Evolutionary conservation across 106 monocot species (phyloP).

Genomic region (Dioscorea alata): DNA sequence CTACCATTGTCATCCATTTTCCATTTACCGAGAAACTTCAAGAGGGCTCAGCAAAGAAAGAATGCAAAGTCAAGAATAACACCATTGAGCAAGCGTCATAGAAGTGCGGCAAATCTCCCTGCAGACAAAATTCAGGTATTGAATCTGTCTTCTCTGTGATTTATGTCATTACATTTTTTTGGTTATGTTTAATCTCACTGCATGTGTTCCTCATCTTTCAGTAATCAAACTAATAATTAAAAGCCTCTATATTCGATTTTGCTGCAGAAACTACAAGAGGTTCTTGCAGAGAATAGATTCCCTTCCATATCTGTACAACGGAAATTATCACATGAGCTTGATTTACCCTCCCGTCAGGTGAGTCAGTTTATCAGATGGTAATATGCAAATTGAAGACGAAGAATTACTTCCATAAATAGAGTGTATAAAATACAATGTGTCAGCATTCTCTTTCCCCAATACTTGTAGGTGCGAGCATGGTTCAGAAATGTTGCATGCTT

Average conservation of each 20-base stretch:
- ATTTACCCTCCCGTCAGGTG: conserved; percentile 7
- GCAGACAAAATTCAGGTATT: conserved; percentile 23
- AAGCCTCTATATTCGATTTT: not conserved
- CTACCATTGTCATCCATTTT: conserved; percentile 35
- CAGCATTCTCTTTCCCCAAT: too few species aligned
- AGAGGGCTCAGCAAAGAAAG: conserved; percentile 10
- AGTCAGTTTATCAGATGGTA: too few species aligned
- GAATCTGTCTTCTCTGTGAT: not conserved
- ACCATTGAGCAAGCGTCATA: conserved; percentile 2
- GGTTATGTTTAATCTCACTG: not conserved
- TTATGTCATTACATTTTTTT: too few species aligned
- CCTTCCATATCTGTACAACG: conserved; percentile 5
- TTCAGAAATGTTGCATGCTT: not conserved
- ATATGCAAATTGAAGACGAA: too few species aligned
- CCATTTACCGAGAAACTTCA: conserved; percentile 19
- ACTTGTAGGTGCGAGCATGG: conserved; percentile 7
- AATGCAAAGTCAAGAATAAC: conserved; percentile 1
- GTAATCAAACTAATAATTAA: too few species aligned
- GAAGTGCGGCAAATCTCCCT: conserved; percentile 6
- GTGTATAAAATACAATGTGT: too few species aligned
- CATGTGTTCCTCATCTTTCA: not conserved
- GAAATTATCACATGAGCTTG: conserved; percentile 2
- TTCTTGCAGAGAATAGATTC: conserved; percentile 1
- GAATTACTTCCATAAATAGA: too few species aligned
- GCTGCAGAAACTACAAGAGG: conserved; percentile 11